Conservation (phyloP, 441 rosid species). For the Gossypium davidsonii region DNA sequence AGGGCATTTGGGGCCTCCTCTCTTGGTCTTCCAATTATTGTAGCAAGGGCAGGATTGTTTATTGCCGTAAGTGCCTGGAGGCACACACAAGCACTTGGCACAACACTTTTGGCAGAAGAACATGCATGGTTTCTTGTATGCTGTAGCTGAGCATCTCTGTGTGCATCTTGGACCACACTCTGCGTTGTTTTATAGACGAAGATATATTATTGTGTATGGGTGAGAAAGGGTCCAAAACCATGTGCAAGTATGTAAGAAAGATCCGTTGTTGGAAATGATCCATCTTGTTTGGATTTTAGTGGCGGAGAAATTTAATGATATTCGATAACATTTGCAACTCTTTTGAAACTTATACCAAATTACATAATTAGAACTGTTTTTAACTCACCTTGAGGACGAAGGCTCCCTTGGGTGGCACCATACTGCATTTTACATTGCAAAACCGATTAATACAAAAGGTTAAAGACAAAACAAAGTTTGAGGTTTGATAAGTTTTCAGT, state of each 20-base stretch:
- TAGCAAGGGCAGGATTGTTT: slow-evolving; percentile 49
- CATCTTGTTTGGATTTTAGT: not conserved
- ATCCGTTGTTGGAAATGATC: not conserved
- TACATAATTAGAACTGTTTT: no score
- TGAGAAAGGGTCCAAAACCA: not conserved
- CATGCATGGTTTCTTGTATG: slow-evolving; percentile 66
- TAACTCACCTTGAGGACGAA: slow-evolving; percentile 57
- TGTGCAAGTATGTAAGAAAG: not conserved
- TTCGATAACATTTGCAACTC: no score
- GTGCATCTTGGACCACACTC: slow-evolving; percentile 54
- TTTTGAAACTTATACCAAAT: no score
- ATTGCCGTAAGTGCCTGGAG: slow-evolving; percentile 47
- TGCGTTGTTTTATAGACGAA: slow-evolving; percentile 9
- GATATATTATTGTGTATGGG: no score
- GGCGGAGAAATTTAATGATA: not conserved
- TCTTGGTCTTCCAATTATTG: slow-evolving; percentile 53
- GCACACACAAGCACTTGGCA: slow-evolving; percentile 47
- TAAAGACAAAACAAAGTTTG: not conserved
- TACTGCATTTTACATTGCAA: slow-evolving; percentile 21
- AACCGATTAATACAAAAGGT: not conserved
- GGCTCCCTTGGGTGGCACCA: slow-evolving; percentile 66
- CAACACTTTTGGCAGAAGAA: slow-evolving; percentile 66
- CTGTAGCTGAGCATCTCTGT: slow-evolving; percentile 53
- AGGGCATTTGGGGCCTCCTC: slow-evolving; percentile 52
- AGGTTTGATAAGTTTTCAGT: not conserved